phyloP scores from a whole-genome alignment of 73 alveolate species.

The Paramecium biaurelia region DNA sequence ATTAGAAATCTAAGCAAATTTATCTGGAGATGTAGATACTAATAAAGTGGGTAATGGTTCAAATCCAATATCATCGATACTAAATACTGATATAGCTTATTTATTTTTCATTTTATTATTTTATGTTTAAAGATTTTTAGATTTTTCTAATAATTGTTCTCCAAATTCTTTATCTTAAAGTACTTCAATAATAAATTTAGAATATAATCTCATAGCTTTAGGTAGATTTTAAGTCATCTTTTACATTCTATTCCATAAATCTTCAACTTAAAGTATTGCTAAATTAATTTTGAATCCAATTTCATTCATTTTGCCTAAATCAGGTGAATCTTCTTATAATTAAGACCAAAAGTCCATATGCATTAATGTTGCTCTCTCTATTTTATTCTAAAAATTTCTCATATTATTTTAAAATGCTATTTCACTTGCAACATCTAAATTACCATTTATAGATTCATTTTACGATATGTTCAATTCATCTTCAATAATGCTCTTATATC shows the following conservation, averaged over 20 bases:
- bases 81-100: background rate
- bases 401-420: constrained; percentile 45
- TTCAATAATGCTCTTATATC: background rate
- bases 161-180: constrained; percentile 55
- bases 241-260: constrained; percentile 35
- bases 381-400: constrained; percentile 48
- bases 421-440: constrained; percentile 12
- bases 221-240: constrained; percentile 46
- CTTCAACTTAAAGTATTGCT: constrained; percentile 47
- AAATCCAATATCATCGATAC: background rate
- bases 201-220: constrained; percentile 58
- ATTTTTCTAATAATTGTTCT: background rate
- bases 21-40: background rate
- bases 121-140: background rate
- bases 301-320: constrained; percentile 60
- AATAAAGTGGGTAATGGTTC: constrained; percentile 51
- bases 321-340: constrained; percentile 54
- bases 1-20: constrained; percentile 34
- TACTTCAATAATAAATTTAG: constrained; percentile 50
- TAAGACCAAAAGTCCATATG: constrained; percentile 66
- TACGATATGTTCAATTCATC: background rate
- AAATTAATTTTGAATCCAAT: constrained; percentile 37
- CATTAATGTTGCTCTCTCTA: constrained; percentile 50
- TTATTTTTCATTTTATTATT: constrained; percentile 30
- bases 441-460: constrained; percentile 40